These are phyloP conservation scores for Brassica rapa DNA, from an alignment of 345 rosid species.

Conservation along the genomic window DNA sequence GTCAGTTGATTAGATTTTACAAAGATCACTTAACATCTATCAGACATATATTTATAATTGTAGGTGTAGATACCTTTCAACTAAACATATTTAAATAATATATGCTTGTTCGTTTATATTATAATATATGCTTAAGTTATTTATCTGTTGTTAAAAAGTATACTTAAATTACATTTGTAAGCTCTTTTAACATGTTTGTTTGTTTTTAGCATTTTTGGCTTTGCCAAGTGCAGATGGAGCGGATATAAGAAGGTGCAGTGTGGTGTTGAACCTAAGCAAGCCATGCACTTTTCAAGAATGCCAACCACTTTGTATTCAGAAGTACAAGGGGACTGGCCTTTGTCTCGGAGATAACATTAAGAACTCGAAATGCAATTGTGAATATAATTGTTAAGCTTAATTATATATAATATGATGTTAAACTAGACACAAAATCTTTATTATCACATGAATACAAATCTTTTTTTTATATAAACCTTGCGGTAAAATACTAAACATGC, in stretches of 20 bases:
- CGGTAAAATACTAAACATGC: background rate
- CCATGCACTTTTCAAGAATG: constrained; percentile 25
- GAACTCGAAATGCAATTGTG: background rate
- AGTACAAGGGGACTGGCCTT: constrained; percentile 8
- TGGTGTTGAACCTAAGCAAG: background rate
- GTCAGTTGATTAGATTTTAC: background rate
- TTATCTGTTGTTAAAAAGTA: background rate
- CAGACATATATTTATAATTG: background rate
- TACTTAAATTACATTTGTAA: background rate
- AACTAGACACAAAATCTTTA: background rate
- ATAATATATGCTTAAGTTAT: background rate
- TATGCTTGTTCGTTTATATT: background rate
- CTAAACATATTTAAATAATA: background rate
- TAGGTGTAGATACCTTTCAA: background rate
- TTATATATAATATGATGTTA: background rate
- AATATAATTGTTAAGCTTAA: constrained; percentile 2
- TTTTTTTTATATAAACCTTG: background rate
- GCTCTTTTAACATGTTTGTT: background rate
- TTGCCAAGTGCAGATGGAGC: constrained; percentile 19
- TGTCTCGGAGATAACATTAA: background rate
- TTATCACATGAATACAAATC: background rate
- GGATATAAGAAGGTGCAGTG: background rate
- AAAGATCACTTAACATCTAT: background rate
- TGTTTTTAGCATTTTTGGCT: constrained; percentile 7
- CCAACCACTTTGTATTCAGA: constrained; percentile 10